Evolutionary conservation across 495 filamentous ascomycete genomes (phyloP), one percentile per base, ranked within the genome.

Genomic region (Staphylotrichum tortipilum): DNA sequence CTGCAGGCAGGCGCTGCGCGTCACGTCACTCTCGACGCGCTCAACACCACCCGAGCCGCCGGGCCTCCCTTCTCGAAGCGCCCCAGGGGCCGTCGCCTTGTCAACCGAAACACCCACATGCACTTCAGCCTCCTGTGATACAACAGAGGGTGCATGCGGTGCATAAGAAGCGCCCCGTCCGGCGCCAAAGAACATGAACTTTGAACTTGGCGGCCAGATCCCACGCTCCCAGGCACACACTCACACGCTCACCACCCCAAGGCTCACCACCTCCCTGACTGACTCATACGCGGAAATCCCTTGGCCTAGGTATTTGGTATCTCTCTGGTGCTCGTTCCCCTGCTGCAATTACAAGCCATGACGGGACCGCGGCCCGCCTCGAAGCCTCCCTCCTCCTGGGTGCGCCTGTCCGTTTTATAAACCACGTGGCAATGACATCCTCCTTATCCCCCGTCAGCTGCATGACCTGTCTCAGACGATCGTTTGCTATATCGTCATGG

Each of bases 231-330:
- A 15, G 22, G 34, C 18, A 14, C 37, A 24, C 40, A 15, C 30
- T 45, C 8, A 12, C 38, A 37, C 24, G 35, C 22, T 14, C 28
- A 15, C 10, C 24, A 40, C 11, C 7, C 29, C n/a, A n/a, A n/a
- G n/a, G n/a, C n/a, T n/a, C n/a, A n/a, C n/a, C n/a, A n/a, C n/a
- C n/a, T n/a, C n/a, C n/a, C n/a, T n/a, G n/a, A n/a, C n/a, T n/a
- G n/a, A n/a, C n/a, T n/a, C n/a, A n/a, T n/a, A n/a, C n/a, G n/a
- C n/a, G n/a, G n/a, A n/a, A n/a, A n/a, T n/a, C n/a, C n/a, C n/a
- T n/a, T n/a, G n/a, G n/a, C n/a, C n/a, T n/a, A n/a, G 42, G 38
- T 54, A 43, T 50, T 53, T 57, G 57, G 57, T 59, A 59, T 59
- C 53, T 60, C 56, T 44, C 38, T 50, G 23, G 46, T 58, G 29